These are phyloP conservation scores for Craspedostauros australis DNA, from an alignment of 108 stramenopile genomes.

Conservation along the genomic window DNA sequence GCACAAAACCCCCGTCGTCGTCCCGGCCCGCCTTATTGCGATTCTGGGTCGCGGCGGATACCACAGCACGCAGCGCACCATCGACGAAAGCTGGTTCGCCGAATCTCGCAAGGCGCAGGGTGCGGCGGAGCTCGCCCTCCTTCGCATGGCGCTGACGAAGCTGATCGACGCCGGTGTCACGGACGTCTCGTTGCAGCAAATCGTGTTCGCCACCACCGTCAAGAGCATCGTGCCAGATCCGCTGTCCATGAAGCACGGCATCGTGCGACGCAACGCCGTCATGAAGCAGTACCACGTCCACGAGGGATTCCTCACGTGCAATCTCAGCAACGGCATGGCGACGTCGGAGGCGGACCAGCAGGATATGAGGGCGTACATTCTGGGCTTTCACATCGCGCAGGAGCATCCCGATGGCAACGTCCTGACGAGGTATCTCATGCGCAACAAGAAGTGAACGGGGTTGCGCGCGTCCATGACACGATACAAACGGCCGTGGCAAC, in stretches of 20 bases:
- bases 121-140: conserved; percentile 23
- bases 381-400: conserved; percentile 63
- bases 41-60: conserved; percentile 66
- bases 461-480: too few species aligned
- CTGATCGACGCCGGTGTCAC: conserved; percentile 43
- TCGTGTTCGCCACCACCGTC: conserved; percentile 32
- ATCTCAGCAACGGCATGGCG: conserved; percentile 13
- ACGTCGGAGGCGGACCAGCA: not conserved
- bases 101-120: conserved; percentile 29
- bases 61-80: conserved; percentile 35
- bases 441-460: conserved; percentile 1
- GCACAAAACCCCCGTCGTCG: conserved; percentile 42
- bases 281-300: conserved; percentile 36
- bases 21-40: conserved; percentile 46
- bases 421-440: conserved; percentile 28
- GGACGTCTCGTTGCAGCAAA: conserved; percentile 39
- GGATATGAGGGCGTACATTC: conserved; percentile 27
- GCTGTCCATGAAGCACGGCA: conserved; percentile 30
- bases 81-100: conserved; percentile 39
- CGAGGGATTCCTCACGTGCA: conserved; percentile 24
- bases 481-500: too few species aligned
- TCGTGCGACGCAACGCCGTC: conserved; percentile 31
- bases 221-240: conserved; percentile 9
- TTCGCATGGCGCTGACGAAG: conserved; percentile 33
- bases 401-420: conserved; percentile 63